Conservation (phyloP, 2,329 filamentous ascomycete species). For the Claviceps quebecensis region DNA sequence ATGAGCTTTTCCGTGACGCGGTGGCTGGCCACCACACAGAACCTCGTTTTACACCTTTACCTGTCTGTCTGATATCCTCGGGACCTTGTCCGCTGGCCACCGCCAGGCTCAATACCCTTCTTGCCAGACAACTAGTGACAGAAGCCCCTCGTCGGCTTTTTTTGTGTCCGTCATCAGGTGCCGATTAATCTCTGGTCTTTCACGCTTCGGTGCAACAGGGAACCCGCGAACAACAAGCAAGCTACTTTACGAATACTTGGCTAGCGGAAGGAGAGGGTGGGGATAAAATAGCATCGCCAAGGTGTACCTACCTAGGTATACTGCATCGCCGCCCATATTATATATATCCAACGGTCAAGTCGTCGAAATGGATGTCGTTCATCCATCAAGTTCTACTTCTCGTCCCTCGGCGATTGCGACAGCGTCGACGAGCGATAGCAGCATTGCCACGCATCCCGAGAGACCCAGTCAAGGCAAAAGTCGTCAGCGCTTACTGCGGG, state of each 20-base stretch:
- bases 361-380: conserved; percentile 1
- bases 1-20: conserved; percentile 1
- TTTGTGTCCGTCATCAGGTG: background rate
- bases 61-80: background rate
- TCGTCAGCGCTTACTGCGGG: conserved; percentile 55
- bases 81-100: background rate
- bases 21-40: conserved; percentile 2
- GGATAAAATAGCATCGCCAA: background rate
- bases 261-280: background rate
- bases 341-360: background rate
- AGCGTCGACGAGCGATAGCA: conserved; percentile 10
- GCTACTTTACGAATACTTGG: background rate
- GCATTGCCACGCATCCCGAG: conserved; percentile 12
- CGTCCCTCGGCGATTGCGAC: conserved; percentile 12
- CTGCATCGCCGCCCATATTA: background rate
- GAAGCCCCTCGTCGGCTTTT: background rate
- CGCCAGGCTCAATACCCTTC: background rate
- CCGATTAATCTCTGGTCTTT: background rate
- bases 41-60: background rate
- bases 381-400: conserved; percentile 9
- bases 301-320: background rate
- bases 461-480: conserved; percentile 43
- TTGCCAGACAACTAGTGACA: background rate
- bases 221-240: background rate
- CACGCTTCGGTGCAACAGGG: background rate